A percentile compares a stretch with the other conserved stretches of the same genome.
These are phyloP conservation scores for Asclepias syriaca DNA, from an alignment of 257 asterid species.

Conservation along the genomic window DNA sequence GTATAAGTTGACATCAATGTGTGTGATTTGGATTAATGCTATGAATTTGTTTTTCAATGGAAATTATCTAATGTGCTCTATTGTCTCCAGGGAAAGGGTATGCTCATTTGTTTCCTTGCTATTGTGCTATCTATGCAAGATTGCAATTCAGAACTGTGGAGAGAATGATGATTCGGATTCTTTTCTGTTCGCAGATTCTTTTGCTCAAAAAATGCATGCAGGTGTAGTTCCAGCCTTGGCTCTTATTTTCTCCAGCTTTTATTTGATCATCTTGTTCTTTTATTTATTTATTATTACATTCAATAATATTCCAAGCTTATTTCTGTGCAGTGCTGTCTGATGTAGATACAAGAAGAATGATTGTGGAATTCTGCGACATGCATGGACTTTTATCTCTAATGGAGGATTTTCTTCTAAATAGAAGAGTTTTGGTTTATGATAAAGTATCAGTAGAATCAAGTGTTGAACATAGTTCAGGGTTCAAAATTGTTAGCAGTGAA, in stretches of 20 bases:
- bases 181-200: slow-evolving; percentile 37
- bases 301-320: slow-evolving; percentile 12
- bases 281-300: neutral
- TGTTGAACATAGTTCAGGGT: slow-evolving; percentile 26
- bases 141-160: slow-evolving; percentile 24
- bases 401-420: slow-evolving; percentile 62
- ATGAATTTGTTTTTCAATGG: neutral
- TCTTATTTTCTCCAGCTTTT: slow-evolving; percentile 1
- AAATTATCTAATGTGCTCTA: slow-evolving; percentile 4
- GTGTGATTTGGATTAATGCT: neutral
- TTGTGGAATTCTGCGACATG: slow-evolving; percentile 50
- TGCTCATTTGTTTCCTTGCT: slow-evolving; percentile 55
- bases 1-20: neutral
- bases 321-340: slow-evolving; percentile 55
- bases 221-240: slow-evolving; percentile 36
- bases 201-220: slow-evolving; percentile 34
- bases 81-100: slow-evolving; percentile 67
- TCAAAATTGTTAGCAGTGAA: slow-evolving; percentile 36
- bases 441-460: slow-evolving; percentile 31
- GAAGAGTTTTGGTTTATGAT: slow-evolving; percentile 39
- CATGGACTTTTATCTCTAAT: slow-evolving; percentile 47
- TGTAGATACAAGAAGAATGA: slow-evolving; percentile 37
- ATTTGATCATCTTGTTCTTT: neutral
- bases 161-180: slow-evolving; percentile 30
- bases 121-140: slow-evolving; percentile 48